phyloP scores from a whole-genome alignment of 2,329 filamentous ascomycete species.

The Colletotrichum tofieldiae region DNA sequence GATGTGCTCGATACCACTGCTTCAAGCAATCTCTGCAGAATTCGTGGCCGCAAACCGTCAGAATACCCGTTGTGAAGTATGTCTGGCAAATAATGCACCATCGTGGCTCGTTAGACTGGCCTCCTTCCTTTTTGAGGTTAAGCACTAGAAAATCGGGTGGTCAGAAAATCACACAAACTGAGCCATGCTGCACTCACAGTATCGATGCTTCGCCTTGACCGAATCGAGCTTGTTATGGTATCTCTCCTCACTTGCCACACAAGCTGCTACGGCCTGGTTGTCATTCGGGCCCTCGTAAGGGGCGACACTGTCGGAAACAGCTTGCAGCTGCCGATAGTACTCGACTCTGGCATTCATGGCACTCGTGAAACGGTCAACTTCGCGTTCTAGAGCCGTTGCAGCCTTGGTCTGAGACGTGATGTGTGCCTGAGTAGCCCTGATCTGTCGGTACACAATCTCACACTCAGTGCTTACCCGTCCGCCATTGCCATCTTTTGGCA shows the following conservation, averaged over 20 bases:
- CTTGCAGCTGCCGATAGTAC: slow-evolving; percentile 92
- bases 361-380: slow-evolving; percentile 81
- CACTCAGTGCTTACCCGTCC: slow-evolving; percentile 68
- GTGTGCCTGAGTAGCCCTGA: slow-evolving; percentile 72
- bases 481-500: slow-evolving; percentile 66
- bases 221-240: slow-evolving; percentile 73
- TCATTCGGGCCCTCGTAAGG: slow-evolving; percentile 78
- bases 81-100: slow-evolving; percentile 91
- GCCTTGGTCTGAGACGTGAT: slow-evolving; percentile 68
- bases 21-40: slow-evolving; percentile 92
- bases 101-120: slow-evolving; percentile 74
- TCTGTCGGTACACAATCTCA: slow-evolving; percentile 73
- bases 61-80: slow-evolving; percentile 81
- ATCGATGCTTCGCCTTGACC: slow-evolving; percentile 82
- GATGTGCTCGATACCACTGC: slow-evolving; percentile 82
- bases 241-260: slow-evolving; percentile 63
- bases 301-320: slow-evolving; percentile 89
- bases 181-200: slow-evolving; percentile 63
- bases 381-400: slow-evolving; percentile 70
- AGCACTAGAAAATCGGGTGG: slow-evolving; percentile 56
- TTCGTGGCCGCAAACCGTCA: slow-evolving; percentile 91
- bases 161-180: not conserved
- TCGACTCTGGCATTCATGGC: slow-evolving; percentile 90
- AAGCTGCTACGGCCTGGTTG: slow-evolving; percentile 63
- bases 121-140: slow-evolving; percentile 70